A percentile compares a stretch with the other conserved stretches of the same genome.
These are phyloP conservation scores for Metschnikowia santaceciliae DNA, from an alignment of 805 yeast species.

Conservation along the genomic window DNA sequence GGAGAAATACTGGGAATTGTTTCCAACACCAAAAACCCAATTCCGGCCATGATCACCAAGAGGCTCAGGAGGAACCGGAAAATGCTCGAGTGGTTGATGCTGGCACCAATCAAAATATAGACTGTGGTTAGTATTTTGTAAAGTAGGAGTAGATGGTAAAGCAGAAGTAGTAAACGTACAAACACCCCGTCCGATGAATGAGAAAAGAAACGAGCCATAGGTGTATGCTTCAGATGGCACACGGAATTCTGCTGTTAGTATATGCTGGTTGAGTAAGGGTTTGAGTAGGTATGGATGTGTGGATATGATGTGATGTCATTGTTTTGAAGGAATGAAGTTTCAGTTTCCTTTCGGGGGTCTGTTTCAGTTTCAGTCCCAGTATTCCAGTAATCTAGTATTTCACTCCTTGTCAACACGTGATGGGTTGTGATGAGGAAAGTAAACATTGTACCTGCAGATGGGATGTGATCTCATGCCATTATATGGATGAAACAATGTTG, in stretches of 20 bases:
- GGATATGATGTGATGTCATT: too few relatives aligned
- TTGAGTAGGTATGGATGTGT: too few relatives aligned
- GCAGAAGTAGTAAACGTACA: slow-evolving; percentile 37
- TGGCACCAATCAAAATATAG: slow-evolving; percentile 35
- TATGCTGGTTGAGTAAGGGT: too few relatives aligned
- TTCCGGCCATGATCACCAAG: slow-evolving; percentile 57
- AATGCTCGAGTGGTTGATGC: slow-evolving; percentile 46
- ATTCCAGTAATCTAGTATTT: too few relatives aligned
- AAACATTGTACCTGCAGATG: too few relatives aligned
- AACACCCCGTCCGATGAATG: slow-evolving; percentile 71
- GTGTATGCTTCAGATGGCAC: slow-evolving; percentile 59
- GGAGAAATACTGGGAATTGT: slow-evolving; percentile 71
- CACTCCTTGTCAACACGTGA: too few relatives aligned
- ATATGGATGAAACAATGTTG: too few relatives aligned
- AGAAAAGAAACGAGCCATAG: slow-evolving; percentile 64
- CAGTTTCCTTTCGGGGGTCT: too few relatives aligned
- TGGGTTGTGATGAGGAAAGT: too few relatives aligned
- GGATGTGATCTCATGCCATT: too few relatives aligned
- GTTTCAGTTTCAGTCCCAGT: too few relatives aligned
- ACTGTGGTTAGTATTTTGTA: slow-evolving; percentile 26
- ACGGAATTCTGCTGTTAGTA: slow-evolving; percentile 39
- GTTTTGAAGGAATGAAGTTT: too few relatives aligned
- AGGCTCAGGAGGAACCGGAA: slow-evolving; percentile 58
- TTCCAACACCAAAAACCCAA: slow-evolving; percentile 58
- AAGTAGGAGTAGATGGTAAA: not conserved